phyloP scores from a whole-genome alignment of 495 filamentous ascomycete species.

The Cercophora sp. region DNA sequence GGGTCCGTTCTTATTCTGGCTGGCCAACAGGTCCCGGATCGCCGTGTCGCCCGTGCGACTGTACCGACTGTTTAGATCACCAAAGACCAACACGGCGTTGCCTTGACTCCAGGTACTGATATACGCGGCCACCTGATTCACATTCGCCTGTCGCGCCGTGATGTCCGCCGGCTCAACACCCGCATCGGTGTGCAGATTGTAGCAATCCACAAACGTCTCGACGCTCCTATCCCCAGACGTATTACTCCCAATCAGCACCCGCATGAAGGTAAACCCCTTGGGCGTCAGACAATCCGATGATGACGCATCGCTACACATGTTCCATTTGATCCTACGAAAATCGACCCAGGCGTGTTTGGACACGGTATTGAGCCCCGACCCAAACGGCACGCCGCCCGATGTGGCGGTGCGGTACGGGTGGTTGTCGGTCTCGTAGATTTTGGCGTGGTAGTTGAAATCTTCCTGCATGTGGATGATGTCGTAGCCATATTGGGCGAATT shows the following conservation, averaged over 20 bases:
- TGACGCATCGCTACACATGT: conserved; percentile 49
- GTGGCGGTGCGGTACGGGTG: conserved; percentile 58
- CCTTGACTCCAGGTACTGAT: conserved; percentile 49
- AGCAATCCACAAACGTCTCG: conserved; percentile 51
- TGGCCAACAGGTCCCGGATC: conserved; percentile 35
- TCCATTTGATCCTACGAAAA: conserved; percentile 56
- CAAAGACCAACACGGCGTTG: conserved; percentile 57
- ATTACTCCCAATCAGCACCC: conserved; percentile 21
- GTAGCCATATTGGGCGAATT: conserved; percentile 49
- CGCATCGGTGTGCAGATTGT: conserved; percentile 62
- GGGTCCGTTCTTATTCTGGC: conserved; percentile 25
- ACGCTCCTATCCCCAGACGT: conserved; percentile 9
- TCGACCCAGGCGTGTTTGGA: conserved; percentile 52
- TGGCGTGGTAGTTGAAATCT: conserved; percentile 64
- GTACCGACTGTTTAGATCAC: conserved; percentile 59
- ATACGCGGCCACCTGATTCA: conserved; percentile 52
- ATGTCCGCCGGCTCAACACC: conserved; percentile 48
- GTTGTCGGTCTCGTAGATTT: conserved; percentile 51
- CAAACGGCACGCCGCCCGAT: conserved; percentile 57
- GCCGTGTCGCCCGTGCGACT: conserved; percentile 49
- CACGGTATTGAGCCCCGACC: conserved; percentile 58
- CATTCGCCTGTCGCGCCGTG: conserved; percentile 48
- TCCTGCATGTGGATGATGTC: conserved; percentile 61
- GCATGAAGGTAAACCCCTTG: conserved; percentile 63
- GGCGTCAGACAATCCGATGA: conserved; percentile 58